Evolutionary conservation across 2,329 filamentous ascomycete species (phyloP), one percentile per base, ranked within the genome.

Genomic region (Diaporthe capsici): DNA sequence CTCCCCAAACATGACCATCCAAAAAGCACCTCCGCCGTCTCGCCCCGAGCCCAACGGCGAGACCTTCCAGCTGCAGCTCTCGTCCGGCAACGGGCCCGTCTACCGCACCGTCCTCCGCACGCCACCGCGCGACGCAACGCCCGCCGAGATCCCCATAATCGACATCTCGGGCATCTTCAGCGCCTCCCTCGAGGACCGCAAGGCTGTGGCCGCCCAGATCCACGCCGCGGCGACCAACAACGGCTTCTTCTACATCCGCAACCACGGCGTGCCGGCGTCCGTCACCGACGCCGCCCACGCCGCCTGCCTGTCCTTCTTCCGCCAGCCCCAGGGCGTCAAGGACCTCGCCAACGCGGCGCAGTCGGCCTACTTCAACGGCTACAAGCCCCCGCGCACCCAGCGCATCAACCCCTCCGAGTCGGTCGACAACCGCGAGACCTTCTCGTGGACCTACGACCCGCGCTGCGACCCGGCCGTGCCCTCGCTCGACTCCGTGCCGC

Each of bases 241-340:
- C 0, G 89, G 89, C 3, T 91, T 91, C 82, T 90, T 91, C 81
- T 90, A 90, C 81, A 84, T 90, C 75, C 84, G 83, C 76, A 87
- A 89, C 74, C 88, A 90, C 75, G 86, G 88, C 4, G 85, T 90
- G 34, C 75, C 84, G 0, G 55, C 82, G 1, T 78, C 80, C 37
- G 72, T 81, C 17, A 82, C 80, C 4, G 75, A 81, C 6, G 75
- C 79, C 1, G 84, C 83, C 0, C 82, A 84, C 37, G 71, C 78
- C 6, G 84, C 82, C 12, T 84, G 83, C 44, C 77, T 86, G 4
- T 79, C 82, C 3, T 90, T 90, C 79, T 90, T 91, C 81, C 83
- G 81, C 7, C 88, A 90, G 76, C 81, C 87, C 0, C 76, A 80
- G 0, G 84, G 85, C 12, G 78, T 82, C 12, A 91, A 91, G 77